Percentiles rank a stretch among this genome's conserved stretches.
Evolutionary conservation across 768 basidiomycete genomes (phyloP).

Genomic region (Neoboletus magnificus): DNA sequence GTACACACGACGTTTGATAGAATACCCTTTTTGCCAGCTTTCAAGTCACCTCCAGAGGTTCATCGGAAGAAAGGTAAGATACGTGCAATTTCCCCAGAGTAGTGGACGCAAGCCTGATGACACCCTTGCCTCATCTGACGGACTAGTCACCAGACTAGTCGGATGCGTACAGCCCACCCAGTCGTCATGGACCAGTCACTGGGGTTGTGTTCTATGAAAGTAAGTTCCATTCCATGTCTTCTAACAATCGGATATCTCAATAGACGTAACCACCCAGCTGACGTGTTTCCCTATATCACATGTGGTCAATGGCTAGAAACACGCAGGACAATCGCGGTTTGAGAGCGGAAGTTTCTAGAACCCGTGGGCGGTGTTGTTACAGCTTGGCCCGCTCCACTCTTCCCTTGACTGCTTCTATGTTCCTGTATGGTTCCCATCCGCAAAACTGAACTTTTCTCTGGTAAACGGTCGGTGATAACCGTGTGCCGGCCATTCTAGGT

Average conservation of each 20-base stretch:
- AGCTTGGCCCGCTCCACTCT: background rate
- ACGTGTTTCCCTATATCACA: background rate
- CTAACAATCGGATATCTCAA: no score
- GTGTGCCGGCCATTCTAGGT: background rate
- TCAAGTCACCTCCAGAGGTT: no score
- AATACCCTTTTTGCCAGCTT: background rate
- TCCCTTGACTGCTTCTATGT: background rate
- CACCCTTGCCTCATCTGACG: no score
- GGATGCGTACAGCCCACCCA: background rate
- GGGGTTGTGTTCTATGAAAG: background rate
- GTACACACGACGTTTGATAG: background rate
- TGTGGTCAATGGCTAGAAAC: background rate
- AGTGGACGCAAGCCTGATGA: no score
- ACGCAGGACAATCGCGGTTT: background rate
- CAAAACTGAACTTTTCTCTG: rapidly evolving
- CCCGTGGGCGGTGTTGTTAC: background rate
- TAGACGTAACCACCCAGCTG: background rate
- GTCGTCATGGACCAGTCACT: background rate
- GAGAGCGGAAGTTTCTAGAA: background rate
- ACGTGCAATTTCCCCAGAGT: background rate
- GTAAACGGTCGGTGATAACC: no score
- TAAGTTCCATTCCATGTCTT: background rate
- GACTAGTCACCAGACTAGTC: background rate
- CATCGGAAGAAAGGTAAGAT: background rate
- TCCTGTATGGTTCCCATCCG: background rate